Conservation (phyloP, 352 stramenopile genomes). For the Phytophthora idaei region DNA sequence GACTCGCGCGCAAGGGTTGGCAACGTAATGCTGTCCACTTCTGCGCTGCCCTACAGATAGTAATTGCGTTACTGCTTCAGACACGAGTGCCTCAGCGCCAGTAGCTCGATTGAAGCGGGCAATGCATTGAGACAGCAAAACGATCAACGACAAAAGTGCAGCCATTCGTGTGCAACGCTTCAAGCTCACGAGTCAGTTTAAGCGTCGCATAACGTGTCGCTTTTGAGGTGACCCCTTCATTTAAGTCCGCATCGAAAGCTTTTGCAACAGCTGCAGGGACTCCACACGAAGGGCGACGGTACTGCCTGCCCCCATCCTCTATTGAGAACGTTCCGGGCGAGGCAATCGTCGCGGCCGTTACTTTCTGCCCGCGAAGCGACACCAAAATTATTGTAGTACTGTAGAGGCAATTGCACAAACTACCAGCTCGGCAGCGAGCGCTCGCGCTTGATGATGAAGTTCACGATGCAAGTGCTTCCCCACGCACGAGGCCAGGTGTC, state of each 20-base stretch:
- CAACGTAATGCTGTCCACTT: neutral
- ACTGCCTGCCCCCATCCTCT: slow-evolving; percentile 10
- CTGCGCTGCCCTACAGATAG: neutral
- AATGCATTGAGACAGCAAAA: slow-evolving; percentile 10
- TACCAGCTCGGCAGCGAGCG: neutral
- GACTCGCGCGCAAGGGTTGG: neutral
- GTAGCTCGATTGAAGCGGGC: neutral
- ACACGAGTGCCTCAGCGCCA: neutral
- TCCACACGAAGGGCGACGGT: slow-evolving; percentile 8
- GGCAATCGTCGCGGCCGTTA: slow-evolving; percentile 29
- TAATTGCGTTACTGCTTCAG: neutral
- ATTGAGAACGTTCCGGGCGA: slow-evolving; percentile 31
- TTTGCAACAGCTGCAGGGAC: neutral
- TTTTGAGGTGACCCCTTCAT: slow-evolving; percentile 21
- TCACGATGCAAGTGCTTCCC: slow-evolving; percentile 13
- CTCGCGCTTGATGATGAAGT: neutral
- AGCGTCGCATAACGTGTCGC: slow-evolving; percentile 33
- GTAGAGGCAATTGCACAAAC: neutral
- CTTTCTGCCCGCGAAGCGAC: slow-evolving; percentile 20
- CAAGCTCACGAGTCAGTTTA: slow-evolving; percentile 30
- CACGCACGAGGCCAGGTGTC: slow-evolving; percentile 10
- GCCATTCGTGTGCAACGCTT: slow-evolving; percentile 35
- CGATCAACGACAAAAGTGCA: slow-evolving; percentile 23
- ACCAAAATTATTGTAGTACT: slow-evolving; percentile 29
- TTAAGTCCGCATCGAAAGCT: slow-evolving; percentile 9